Base-by-base conservation (phyloP, 441 rosid genomes). In the Corymbia calophylla region DNA sequence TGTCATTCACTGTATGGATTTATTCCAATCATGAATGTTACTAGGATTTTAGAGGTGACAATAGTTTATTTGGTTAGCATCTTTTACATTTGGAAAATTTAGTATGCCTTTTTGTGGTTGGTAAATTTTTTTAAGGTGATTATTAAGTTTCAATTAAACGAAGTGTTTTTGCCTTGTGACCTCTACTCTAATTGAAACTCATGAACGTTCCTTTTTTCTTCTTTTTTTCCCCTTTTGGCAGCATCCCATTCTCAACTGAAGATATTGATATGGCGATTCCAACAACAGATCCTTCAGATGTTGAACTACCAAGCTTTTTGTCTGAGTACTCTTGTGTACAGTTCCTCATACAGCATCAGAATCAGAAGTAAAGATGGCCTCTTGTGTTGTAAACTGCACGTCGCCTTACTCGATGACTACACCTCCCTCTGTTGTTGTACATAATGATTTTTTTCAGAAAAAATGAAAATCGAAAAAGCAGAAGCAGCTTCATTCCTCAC, bases 231-330 rank as follows among this genome's bases (percentile, higher is more conserved):
- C 23, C n/a, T 58, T 68, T 32, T 23, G 27, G 95, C 94, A 98
- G 99, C 95, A 96, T 98, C 88, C 99, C 99, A 4, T 97, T 97
- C 93, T 98, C 98, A 21, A 96, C 98, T 4, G 99, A 97, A 91
- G 99, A 97, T 92, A 96, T 98, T 91, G 99, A 97, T 91, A 97
- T 94, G 93, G 99, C 99, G 13, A 95, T 98, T 91, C 99, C 99
- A 12, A 91, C 92, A 25, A 93, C 95, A 86, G 99, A 97, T 89
- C 98, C 99, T 89, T 93, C 96, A 62, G 94, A 92, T 82, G 88
- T 95, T 62, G 95, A 94, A 89, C 90, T 93, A 55, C 99, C 99
- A 5, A 89, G 92, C 31, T 90, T 91, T 53, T 93, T 96, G 88
- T 92, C 95, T 39, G 99, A 95, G 87, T 91, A 95, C 92, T 92